Evolutionary conservation across 2,329 filamentous ascomycete species (phyloP).

Genomic region (Stachybotrys chartarum): DNA sequence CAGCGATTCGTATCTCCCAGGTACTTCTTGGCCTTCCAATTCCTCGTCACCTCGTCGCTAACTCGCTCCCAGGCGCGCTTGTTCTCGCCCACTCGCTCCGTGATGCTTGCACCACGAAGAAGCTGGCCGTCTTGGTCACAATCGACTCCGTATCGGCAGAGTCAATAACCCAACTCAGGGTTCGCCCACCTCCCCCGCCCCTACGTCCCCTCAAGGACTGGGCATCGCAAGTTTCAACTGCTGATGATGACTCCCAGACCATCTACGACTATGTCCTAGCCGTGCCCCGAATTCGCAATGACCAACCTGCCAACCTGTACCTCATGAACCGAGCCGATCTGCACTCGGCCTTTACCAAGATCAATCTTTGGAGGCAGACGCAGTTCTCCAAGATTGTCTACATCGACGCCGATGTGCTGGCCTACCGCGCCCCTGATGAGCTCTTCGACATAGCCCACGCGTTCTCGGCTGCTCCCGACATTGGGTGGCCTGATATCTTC

Average conservation of each 20-base stretch:
- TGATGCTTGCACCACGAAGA: slow-evolving; percentile 72
- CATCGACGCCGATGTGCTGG: slow-evolving; percentile 90
- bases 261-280: slow-evolving; percentile 87
- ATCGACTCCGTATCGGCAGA: slow-evolving; percentile 68
- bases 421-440: slow-evolving; percentile 84
- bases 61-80: slow-evolving; percentile 60
- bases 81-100: slow-evolving; percentile 91
- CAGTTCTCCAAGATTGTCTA: slow-evolving; percentile 93
- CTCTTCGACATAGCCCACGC: slow-evolving; percentile 61
- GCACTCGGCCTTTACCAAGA: slow-evolving; percentile 92
- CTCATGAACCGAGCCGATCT: slow-evolving; percentile 90
- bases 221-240: slow-evolving; percentile 46
- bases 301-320: slow-evolving; percentile 71
- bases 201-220: slow-evolving; percentile 82
- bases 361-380: slow-evolving; percentile 84
- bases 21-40: slow-evolving; percentile 32
- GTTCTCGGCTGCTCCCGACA: slow-evolving; percentile 76
- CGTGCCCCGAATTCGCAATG: slow-evolving; percentile 72
- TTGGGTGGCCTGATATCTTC: slow-evolving; percentile 97
- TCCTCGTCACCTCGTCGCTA: neutral
- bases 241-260: slow-evolving; percentile 38
- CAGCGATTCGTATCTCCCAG: slow-evolving; percentile 88
- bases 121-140: slow-evolving; percentile 78
- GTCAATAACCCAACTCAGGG: slow-evolving; percentile 73
- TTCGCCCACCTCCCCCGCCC: slow-evolving; percentile 54